Evolutionary conservation across 139 green algal genomes (phyloP), one percentile per base, ranked within the genome.

Genomic region (Microglena sp.): DNA sequence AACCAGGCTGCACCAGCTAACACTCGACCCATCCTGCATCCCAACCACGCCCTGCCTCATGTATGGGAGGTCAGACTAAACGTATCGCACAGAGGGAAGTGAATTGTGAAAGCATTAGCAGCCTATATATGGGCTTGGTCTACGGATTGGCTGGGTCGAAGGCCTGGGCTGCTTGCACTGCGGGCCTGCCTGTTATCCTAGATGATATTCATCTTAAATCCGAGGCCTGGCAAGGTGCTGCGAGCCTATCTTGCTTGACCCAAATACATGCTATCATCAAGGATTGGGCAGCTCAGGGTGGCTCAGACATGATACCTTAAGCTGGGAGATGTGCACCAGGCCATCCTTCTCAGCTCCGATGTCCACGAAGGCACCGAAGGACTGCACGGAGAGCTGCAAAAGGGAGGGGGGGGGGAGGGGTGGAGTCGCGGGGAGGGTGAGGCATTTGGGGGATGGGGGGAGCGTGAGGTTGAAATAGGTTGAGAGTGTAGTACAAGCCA

Each of bases 321-420:
- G 77, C 76, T 99, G 84, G 26, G 87, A 96, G 57, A 99, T 92
- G 82, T 99, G 94, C 11, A 98, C 76, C 26, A 99, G 83, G 44
- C 88, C 93, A 72, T 96, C 86, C 32, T 70, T 84, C 29, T 60
- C 70, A 27, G 77, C 74, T 33, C 89, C 90, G 63, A 98, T 87
- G 73, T 98, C 82, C 8, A 99, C 86, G 69, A 99, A 99, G 0
- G 86, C 88, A 30, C 94, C 94, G 69, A 91, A 99, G 3, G 69
- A 24, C 67, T 86, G 65, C 2, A 93, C 66, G 28, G 58, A 58
- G 4, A 43, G 73, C 85, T 89, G 78, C 69, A 67, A 33, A 26
- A 31, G 53, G 8, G 24, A 60, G 53, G 21, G 21, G 21, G 18
- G 18, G 43, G 50, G 24, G 7, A 59, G 53, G 61, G 18, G 45